These are phyloP conservation scores for Oenanthe javanica DNA, from an alignment of 140 eudicot species.

Conservation along the genomic window DNA sequence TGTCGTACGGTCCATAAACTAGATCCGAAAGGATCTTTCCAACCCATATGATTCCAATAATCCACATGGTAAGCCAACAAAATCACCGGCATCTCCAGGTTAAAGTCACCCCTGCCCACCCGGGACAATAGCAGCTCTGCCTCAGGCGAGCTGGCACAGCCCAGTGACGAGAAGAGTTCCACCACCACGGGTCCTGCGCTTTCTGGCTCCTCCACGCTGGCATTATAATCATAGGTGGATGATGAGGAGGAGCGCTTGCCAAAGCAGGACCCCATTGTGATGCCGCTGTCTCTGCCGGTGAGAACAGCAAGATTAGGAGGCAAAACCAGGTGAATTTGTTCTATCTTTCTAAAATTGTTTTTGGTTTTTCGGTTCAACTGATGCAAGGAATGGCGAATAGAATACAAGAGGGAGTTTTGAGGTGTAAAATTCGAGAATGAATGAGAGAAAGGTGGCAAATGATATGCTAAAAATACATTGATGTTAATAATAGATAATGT, in stretches of 20 bases:
- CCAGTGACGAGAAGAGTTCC: constrained; percentile 91
- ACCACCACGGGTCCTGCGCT: constrained; percentile 45
- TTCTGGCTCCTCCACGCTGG: neutral
- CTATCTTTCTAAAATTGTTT: neutral
- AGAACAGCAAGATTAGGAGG: neutral
- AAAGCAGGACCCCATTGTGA: constrained; percentile 62
- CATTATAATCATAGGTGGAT: neutral
- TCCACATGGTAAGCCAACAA: constrained; percentile 84
- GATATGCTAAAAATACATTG: neutral
- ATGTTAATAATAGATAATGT: neutral
- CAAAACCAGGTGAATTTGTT: neutral
- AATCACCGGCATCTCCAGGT: constrained; percentile 51
- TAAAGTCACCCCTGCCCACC: constrained; percentile 78
- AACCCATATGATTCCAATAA: constrained; percentile 87
- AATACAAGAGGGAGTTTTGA: neutral
- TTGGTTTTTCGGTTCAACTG: neutral
- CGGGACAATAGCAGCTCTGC: constrained; percentile 80
- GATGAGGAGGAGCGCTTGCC: constrained; percentile 31
- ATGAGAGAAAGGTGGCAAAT: constrained; percentile 32
- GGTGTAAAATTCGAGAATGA: constrained; percentile 8
- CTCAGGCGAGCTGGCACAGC: constrained; percentile 71
- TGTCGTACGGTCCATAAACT: constrained; percentile 90
- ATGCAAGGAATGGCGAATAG: neutral
- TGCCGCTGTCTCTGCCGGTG: constrained; percentile 18
- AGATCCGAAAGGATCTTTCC: constrained; percentile 88